These are phyloP conservation scores for Polytrichum formosum DNA, from an alignment of 225 moss, liverwort and hornwort species.

Conservation along the genomic window DNA sequence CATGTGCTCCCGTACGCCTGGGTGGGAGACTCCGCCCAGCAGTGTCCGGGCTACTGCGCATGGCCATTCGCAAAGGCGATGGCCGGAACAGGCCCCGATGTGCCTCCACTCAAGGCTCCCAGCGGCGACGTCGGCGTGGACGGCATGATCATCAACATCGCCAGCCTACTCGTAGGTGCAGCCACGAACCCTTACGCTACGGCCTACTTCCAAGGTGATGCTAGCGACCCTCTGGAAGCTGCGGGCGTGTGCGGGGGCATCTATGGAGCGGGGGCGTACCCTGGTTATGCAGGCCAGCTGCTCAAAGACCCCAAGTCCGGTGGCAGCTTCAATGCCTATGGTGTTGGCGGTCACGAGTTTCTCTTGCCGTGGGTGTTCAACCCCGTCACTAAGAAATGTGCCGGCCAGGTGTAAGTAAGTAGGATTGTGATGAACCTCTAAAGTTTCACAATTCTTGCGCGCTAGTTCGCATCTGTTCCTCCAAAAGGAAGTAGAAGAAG, in stretches of 20 bases:
- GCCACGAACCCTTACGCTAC: slow-evolving; percentile 61
- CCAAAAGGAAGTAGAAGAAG: no score
- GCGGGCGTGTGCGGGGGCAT: slow-evolving; percentile 59
- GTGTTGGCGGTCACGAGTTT: slow-evolving; percentile 47
- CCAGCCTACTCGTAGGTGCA: slow-evolving; percentile 54
- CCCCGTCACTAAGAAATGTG: slow-evolving; percentile 41
- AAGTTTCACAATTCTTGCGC: slow-evolving; percentile 9
- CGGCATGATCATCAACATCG: slow-evolving; percentile 66
- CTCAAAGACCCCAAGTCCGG: slow-evolving; percentile 34
- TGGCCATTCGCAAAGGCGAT: slow-evolving; percentile 57
- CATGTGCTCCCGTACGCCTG: slow-evolving; percentile 57
- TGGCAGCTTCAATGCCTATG: slow-evolving; percentile 56
- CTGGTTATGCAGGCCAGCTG: slow-evolving; percentile 56
- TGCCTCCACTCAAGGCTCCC: slow-evolving; percentile 42
- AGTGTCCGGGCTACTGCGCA: slow-evolving; percentile 55
- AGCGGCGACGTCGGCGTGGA: slow-evolving; percentile 59
- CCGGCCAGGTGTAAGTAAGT: slow-evolving; percentile 35
- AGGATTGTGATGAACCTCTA: background rate
- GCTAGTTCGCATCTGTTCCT: slow-evolving; percentile 46
- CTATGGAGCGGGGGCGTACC: slow-evolving; percentile 52
- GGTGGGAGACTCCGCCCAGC: slow-evolving; percentile 44
- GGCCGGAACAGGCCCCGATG: slow-evolving; percentile 45
- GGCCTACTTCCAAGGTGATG: slow-evolving; percentile 60
- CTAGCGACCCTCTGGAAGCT: slow-evolving; percentile 54
- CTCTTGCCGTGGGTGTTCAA: slow-evolving; percentile 59